A percentile compares a stretch with the other conserved stretches of the same genome.
phyloP scores from a whole-genome alignment of 495 filamentous ascomycete species.

The Tetracladium setigerum region DNA sequence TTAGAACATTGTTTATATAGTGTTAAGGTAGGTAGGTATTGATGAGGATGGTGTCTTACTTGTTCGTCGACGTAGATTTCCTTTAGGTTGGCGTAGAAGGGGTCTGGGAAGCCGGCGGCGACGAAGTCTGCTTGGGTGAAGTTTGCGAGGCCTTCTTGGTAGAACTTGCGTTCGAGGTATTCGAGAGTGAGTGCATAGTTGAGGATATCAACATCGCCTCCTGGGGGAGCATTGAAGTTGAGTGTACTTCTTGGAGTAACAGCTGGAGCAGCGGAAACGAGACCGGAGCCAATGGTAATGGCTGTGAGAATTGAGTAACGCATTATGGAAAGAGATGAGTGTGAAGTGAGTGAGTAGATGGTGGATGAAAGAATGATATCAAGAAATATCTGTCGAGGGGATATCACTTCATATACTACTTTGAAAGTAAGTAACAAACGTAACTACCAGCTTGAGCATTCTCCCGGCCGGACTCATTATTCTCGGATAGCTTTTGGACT shows the following conservation, averaged over 20 bases:
- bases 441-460: too few relatives aligned
- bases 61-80: slow-evolving; percentile 16
- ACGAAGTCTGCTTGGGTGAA: slow-evolving; percentile 44
- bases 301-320: slow-evolving; percentile 8
- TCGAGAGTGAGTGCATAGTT: slow-evolving; percentile 31
- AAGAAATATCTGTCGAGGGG: not conserved
- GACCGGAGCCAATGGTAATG: not conserved
- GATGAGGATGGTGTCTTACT: not conserved
- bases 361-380: not conserved
- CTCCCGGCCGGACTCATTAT: too few relatives aligned
- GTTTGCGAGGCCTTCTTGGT: slow-evolving; percentile 47
- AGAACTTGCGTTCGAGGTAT: slow-evolving; percentile 44
- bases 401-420: too few relatives aligned
- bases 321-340: slow-evolving; percentile 4
- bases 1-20: slow-evolving; percentile 18
- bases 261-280: slow-evolving; percentile 11
- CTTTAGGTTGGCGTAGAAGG: slow-evolving; percentile 46
- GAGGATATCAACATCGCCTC: slow-evolving; percentile 20
- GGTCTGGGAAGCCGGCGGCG: slow-evolving; percentile 39
- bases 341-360: not conserved
- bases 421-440: too few relatives aligned
- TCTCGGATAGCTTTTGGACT: not conserved
- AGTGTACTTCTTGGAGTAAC: slow-evolving; percentile 1
- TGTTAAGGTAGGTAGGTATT: not conserved
- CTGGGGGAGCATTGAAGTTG: slow-evolving; percentile 16